These are phyloP conservation scores for Fusarium sp. DNA, from an alignment of 2,329 filamentous ascomycete species.

Conservation along the genomic window DNA sequence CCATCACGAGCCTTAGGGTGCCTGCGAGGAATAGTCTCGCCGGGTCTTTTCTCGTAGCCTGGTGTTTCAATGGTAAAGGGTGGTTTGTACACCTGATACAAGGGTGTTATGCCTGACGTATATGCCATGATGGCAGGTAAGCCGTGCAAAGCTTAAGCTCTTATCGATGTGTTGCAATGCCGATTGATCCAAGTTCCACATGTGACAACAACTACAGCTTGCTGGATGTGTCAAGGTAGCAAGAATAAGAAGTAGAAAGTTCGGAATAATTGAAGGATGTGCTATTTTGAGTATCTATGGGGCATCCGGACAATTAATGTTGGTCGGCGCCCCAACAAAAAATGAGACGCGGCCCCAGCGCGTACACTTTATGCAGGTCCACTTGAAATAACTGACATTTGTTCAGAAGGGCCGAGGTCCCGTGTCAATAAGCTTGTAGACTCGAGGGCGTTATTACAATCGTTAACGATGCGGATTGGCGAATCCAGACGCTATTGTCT, in stretches of 20 bases:
- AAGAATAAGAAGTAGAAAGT: neutral
- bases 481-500: neutral
- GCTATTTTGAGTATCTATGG: neutral
- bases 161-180: neutral
- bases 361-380: neutral
- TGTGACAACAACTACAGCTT: too few relatives aligned
- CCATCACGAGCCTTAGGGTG: conserved; percentile 77
- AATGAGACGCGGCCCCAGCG: neutral
- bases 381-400: neutral
- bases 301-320: neutral
- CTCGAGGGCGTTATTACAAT: neutral
- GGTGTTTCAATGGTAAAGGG: conserved; percentile 81
- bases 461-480: neutral
- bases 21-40: conserved; percentile 85
- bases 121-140: neutral
- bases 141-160: neutral
- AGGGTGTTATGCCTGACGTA: conserved; percentile 58
- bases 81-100: conserved; percentile 72
- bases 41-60: conserved; percentile 73
- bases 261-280: neutral
- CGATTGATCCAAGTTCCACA: too few relatives aligned
- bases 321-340: neutral
- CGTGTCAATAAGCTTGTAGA: too few relatives aligned
- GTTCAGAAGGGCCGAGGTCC: too few relatives aligned
- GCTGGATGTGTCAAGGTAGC: neutral